Percentiles rank a stretch among this genome's conserved stretches.
Conservation (phyloP, 2,329 filamentous ascomycete species). For the Penicillium palitans region DNA sequence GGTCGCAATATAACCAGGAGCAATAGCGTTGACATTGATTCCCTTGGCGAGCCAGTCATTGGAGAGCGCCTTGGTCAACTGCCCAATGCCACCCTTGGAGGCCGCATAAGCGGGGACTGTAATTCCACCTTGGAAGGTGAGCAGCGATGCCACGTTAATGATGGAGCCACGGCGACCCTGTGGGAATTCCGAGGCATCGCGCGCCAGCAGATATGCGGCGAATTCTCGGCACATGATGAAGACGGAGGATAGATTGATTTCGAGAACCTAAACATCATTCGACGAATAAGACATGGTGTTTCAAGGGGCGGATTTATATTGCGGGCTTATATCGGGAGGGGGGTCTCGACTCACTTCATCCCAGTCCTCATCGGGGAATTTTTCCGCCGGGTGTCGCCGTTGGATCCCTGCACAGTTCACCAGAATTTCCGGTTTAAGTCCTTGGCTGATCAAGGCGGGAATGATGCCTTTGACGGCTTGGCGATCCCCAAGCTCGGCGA, state of each 20-base stretch:
- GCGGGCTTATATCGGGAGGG: not conserved
- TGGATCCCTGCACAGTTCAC: constrained; percentile 89
- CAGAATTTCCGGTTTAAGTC: constrained; percentile 69
- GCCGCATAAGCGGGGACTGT: constrained; percentile 60
- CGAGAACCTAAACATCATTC: constrained; percentile 59
- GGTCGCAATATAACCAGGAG: constrained; percentile 49
- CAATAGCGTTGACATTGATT: constrained; percentile 63
- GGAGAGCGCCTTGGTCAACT: constrained; percentile 53
- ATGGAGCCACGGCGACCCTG: constrained; percentile 50
- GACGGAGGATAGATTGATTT: constrained; percentile 81
- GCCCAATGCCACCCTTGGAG: constrained; percentile 38
- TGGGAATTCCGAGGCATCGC: constrained; percentile 30
- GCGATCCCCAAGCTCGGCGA: constrained; percentile 46
- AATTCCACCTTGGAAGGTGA: constrained; percentile 82
- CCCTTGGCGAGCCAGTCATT: constrained; percentile 52
- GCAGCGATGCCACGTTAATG: constrained; percentile 80
- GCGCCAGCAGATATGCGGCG: constrained; percentile 35
- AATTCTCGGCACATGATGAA: constrained; percentile 56
- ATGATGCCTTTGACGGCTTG: constrained; percentile 44
- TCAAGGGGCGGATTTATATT: not conserved
- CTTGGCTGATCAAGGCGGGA: constrained; percentile 41
- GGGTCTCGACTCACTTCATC: constrained; percentile 56
- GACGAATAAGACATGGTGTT: not conserved
- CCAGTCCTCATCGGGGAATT: constrained; percentile 77
- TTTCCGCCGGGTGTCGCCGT: constrained; percentile 69